Base-by-base conservation (phyloP, 306 rosid genomes). In the Prunus kanzakura region DNA sequence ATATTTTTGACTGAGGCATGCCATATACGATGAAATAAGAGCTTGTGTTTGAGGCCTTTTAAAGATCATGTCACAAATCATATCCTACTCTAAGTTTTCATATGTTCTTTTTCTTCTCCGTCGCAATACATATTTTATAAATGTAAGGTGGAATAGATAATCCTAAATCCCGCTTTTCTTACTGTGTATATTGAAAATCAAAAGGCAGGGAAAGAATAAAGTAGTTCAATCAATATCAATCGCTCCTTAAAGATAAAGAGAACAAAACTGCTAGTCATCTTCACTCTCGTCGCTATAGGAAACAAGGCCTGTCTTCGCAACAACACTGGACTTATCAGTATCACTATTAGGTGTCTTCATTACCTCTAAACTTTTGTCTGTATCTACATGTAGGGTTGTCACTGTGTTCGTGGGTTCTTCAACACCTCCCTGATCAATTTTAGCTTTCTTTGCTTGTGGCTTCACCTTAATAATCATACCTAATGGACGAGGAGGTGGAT, bases 241-340 rank as follows among this genome's bases (percentile, higher is more conserved):
- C 4, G 10, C 61, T 61, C 54, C 65, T 41, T 14, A 8, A 49
- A 49, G 16, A 50, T 49, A 81, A 49, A 72, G 45, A 74, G 30
- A 22, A 70, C 46, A 46, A 77, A 66, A 71, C 66, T 45, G 67
- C 82, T 66, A 86, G 57, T 89, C 90, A 58, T 86, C 97, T 58
- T 95, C 98, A 75, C 96, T 92, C 69, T 88, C 98, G 16, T 90
- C 97, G 82, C 97, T 92, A 70, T 95, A 95, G 19, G 97, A 86
- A 80, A 92, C 97, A 58, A 95, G 88, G 63, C 91, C 85, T 52
- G 75, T 85, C 56, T 12, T 73, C 35, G 64, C 80, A 80, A 78
- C 80, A 75, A 77, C 91, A 60, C 11, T 60, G 49, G 81, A 46
- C 81, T 75, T 82, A 19, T 61, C 84, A 45, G 75, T 72, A 84